Evolutionary conservation across 108 stramenopile species (phyloP).

Genomic region (Fragilaria crotonensis): DNA sequence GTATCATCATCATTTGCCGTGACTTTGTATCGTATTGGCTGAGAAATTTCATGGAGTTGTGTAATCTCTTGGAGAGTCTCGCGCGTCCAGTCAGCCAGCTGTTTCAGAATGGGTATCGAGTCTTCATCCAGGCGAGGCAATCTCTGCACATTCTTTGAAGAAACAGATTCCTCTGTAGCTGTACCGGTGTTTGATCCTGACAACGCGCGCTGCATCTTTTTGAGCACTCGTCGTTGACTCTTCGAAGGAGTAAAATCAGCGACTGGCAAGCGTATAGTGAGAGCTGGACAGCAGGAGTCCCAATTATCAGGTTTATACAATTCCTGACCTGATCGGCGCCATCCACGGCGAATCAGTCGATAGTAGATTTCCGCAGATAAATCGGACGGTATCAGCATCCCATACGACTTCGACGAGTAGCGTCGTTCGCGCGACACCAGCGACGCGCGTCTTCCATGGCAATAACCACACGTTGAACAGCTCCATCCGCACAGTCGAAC

Average conservation of each 20-base stretch:
- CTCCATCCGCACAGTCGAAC: conserved; percentile 51
- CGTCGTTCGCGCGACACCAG: conserved; percentile 9
- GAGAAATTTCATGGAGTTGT: not conserved
- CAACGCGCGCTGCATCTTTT: conserved; percentile 31
- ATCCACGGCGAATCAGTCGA: conserved; percentile 59
- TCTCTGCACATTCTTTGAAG: not conserved
- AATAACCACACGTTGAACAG: conserved; percentile 65
- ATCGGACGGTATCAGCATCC: conserved; percentile 38
- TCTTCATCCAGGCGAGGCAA: too few relatives aligned
- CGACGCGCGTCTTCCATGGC: conserved; percentile 46
- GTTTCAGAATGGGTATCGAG: not conserved
- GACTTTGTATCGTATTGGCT: not conserved
- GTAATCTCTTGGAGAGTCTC: not conserved
- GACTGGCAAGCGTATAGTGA: conserved; percentile 62
- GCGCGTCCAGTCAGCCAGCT: not conserved
- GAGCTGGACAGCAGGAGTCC: conserved; percentile 74
- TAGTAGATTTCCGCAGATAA: conserved; percentile 29
- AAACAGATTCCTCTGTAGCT: not conserved
- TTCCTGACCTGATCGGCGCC: conserved; percentile 76
- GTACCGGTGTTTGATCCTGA: conserved; percentile 10
- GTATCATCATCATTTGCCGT: conserved; percentile 5
- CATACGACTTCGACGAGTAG: conserved; percentile 55
- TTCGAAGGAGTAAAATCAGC: conserved; percentile 46
- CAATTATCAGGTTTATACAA: conserved; percentile 75
- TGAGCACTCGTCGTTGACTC: conserved; percentile 54